Conservation (phyloP, 805 yeast genomes). For the Pichia deserticola region DNA sequence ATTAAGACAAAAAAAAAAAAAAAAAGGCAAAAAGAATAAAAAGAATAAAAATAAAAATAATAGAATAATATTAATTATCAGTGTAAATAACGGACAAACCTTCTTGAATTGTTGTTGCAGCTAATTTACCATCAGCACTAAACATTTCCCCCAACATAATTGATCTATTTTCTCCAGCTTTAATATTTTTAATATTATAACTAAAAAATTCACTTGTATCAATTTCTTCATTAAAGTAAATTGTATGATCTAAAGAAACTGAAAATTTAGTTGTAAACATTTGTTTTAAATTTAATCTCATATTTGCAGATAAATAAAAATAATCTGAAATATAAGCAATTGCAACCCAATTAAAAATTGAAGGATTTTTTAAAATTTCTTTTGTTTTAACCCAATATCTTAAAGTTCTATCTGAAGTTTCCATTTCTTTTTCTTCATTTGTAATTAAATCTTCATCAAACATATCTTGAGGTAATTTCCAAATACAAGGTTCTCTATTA, state of each 20-base stretch:
- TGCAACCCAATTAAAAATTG: constrained; percentile 45
- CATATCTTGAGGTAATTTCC: constrained; percentile 28
- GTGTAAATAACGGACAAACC: constrained; percentile 39
- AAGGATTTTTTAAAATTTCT: constrained; percentile 16
- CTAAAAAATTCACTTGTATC: constrained; percentile 39
- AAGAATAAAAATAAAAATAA: constrained; percentile 5
- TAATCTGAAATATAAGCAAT: constrained; percentile 55
- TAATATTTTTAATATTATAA: constrained; percentile 39
- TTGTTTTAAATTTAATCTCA: constrained; percentile 42
- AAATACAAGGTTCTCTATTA: constrained; percentile 27
- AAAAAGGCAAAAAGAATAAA: constrained; percentile 36
- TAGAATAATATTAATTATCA: constrained; percentile 1
- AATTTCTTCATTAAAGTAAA: constrained; percentile 55
- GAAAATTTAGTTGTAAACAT: constrained; percentile 42
- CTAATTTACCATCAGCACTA: constrained; percentile 39
- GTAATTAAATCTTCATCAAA: constrained; percentile 24
- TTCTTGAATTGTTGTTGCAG: constrained; percentile 61
- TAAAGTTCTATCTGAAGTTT: constrained; percentile 21
- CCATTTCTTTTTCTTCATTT: constrained; percentile 11
- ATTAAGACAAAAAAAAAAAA: not conserved
- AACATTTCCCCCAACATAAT: constrained; percentile 54
- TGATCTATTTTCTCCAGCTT: constrained; percentile 46
- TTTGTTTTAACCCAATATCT: constrained; percentile 29
- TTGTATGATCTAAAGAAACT: constrained; percentile 58
- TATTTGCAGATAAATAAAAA: constrained; percentile 43